Evolutionary conservation across 2,329 filamentous ascomycete genomes (phyloP), one percentile per base, ranked within the genome.

Genomic region (Talaromyces sp.): DNA sequence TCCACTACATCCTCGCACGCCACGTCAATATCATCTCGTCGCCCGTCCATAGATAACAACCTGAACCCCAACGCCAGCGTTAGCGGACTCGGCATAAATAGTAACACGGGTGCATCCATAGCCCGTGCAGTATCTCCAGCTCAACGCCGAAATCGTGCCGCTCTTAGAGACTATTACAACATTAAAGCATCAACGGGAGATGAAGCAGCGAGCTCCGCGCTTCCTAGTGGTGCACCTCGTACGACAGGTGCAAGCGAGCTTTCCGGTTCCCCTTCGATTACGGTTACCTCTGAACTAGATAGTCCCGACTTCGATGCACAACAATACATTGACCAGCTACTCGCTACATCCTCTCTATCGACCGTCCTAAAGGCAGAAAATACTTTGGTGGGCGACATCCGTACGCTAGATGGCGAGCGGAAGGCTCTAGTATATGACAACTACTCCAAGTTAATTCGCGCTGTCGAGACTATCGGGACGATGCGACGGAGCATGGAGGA

Each of bases 371-470:
- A 77, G 52, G 77, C 77, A 1, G 78, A 80, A 66, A 77, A 78
- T 42, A 77, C 76, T 7, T 71, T 80, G n/a, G 76, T 80, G 6
- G 76, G 75, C 67, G 93, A 98, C 78, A 93, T 96, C 55, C 81
- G 92, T 40, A 93, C 91, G 1, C 82, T 99, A 18, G 95, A 98
- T 71, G 93, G 93, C 25, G 95, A 99, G 82, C 90, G 95, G 76
- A 99, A 99, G 79, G 93, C 93, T 1, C 79, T 99, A 65, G 95
- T 99, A 4, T 99, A 99, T 75, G 93, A 99, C 75, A 99, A 99
- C 74, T 99, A 98, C 76, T 95, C 90, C 69, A 98, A 98, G 78
- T 79, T 99, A 68, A 97, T 99, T 68, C 86, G 89, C n/a, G 95
- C 95, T 1, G 97, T 96, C 11, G 93, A 96, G 76, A 98, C 93